Base-by-base conservation (phyloP, 495 filamentous ascomycete genomes). In the Hyaloscypha variabilis region DNA sequence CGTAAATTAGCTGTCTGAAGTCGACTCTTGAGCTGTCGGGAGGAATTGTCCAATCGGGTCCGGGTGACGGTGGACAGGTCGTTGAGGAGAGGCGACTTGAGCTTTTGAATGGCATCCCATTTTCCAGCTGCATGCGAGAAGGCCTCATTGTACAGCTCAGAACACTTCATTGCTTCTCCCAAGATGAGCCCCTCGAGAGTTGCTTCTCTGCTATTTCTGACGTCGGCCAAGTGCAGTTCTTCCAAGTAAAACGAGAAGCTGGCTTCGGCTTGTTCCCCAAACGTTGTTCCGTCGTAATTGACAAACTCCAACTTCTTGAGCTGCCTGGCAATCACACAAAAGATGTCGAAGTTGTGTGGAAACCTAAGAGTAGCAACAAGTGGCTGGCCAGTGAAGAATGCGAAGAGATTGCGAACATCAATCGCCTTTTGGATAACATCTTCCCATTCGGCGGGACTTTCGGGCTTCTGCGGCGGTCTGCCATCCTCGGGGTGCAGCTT, bases 121-220 rank as follows among this genome's bases (percentile, higher is more conserved):
- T 95, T 95, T 28, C 95, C 95, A 17, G 91, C 93, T n/a, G 88
- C 92, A 75, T 99, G 95, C 10, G 93, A 83, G 70, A 97, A 99
- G 6, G 90, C 93, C 72, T 97, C 93, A 64, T 91, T 90, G 71
- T 95, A 99, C 13, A 99, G 83, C 19, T 85, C 82, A 73, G 87
- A 88, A 56, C 87, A 96, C 39, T 87, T 87, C 85, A 98, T 90
- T 14, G 85, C 81, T 77, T 99, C 95, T 34, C 91, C 93, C 49
- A 99, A 77, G 25, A 98, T 83, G 50, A 99, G 83, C 1, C 88
- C 91, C 75, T 99, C 93, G 50, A 97, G 84, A 2, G 92, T 97
- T 79, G 96, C 95, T 72, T 97, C 94, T 11, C 91, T 83, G 74
- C 91, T 96, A 59, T 83, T 78, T 50, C 92, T 83, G 31, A 97